Evolutionary conservation across 495 filamentous ascomycete genomes (phyloP).

Genomic region (Penicillium steckii): DNA sequence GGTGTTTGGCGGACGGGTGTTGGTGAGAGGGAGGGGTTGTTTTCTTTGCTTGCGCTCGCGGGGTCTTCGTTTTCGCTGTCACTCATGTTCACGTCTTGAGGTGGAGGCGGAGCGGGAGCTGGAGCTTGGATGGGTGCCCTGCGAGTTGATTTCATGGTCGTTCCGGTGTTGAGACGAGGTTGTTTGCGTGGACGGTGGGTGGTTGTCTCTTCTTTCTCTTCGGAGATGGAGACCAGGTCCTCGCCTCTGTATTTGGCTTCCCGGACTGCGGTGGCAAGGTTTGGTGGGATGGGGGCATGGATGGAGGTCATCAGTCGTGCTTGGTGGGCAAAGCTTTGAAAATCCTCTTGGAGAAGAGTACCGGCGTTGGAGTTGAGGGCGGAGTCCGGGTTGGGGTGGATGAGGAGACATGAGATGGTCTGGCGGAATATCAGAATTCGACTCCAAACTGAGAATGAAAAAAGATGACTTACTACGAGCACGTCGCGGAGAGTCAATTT

Average conservation of each 20-base stretch:
- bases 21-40: conserved; percentile 47
- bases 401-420: conserved; percentile 71
- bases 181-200: conserved; percentile 24
- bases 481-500: conserved; percentile 63
- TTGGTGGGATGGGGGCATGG: conserved; percentile 56
- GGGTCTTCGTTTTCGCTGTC: conserved; percentile 34
- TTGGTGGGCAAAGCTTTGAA: conserved; percentile 56
- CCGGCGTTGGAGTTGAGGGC: conserved; percentile 67
- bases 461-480: conserved; percentile 50
- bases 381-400: conserved; percentile 70
- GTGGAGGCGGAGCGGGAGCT: background rate
- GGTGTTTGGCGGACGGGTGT: conserved; percentile 27
- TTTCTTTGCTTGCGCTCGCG: conserved; percentile 45
- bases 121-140: background rate
- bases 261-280: conserved; percentile 39
- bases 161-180: conserved; percentile 21
- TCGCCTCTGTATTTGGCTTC: conserved; percentile 64
- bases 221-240: conserved; percentile 34
- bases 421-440: too few species aligned
- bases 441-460: too few species aligned
- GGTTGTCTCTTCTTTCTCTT: conserved; percentile 18
- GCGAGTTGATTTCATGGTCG: conserved; percentile 22
- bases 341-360: conserved; percentile 61
- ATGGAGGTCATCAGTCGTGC: conserved; percentile 67
- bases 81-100: conserved; percentile 7